Base-by-base conservation (phyloP, 2,329 filamentous ascomycete genomes). In the Emergomyces orientalis region DNA sequence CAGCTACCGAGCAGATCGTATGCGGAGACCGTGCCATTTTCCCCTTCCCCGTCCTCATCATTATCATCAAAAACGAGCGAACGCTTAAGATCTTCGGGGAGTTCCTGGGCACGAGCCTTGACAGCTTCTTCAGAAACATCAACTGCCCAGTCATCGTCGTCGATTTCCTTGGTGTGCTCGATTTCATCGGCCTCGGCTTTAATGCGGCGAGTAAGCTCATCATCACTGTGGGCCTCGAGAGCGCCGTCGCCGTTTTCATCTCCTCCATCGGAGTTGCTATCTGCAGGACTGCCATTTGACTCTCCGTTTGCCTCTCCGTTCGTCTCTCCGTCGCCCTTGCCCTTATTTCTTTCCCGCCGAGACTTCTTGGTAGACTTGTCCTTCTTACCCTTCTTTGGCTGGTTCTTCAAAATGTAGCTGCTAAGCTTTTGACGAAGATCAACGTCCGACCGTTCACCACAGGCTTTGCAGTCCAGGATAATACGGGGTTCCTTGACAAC, bases 381-480 rank as follows among this genome's bases (percentile, higher is more conserved):
- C 80, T 96, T 96, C 85, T 97, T 97, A 47, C 86, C 85, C 78
- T 91, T 91, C 79, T 86, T 87, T 71, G 90, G 88, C 77, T 91
- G 88, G 75, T 94, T 95, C 85, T 97, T 97, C 75, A 97, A 80
- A 75, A 99, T 97, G 82, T 96, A 99, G 66, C 90, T 90, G 78
- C 90, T 95, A 68, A 99, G 87, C 84, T 99, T 99, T 77, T 96
- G 86, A 74, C 92, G 91, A 68, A 92, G 83, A 72, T 97, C 93
- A 62, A 96, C 93, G 67, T 94, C 88, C 69, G 89, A 89, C 73
- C 91, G 91, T 79, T 96, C 89, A 74, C 94, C 94, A 75, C 94
- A 99, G 66, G 94, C 94, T 82, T 99, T 99, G 88, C 94, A 99
- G 80, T 99, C 94, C 69, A 97, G 87, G 66, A 90, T 79, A 76